Evolutionary conservation across 129 eudicot genomes (phyloP).

Genomic region (Flaveria ramosissima): DNA sequence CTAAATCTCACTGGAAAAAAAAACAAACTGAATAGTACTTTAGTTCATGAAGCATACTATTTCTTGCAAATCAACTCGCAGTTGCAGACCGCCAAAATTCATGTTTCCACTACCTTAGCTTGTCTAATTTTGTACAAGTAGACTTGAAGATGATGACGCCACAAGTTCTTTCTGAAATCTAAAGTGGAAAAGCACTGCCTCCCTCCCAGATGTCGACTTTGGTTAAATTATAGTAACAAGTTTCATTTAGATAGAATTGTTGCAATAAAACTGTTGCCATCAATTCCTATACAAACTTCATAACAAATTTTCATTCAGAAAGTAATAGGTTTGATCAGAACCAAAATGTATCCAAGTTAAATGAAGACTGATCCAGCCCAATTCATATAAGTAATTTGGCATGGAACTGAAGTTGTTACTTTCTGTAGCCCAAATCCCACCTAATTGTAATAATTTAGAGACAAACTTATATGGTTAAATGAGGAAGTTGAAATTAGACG

Average conservation of each 20-base stretch:
- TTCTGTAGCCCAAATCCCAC: too few relatives aligned
- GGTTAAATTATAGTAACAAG: background rate
- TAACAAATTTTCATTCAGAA: background rate
- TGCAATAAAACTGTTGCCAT: too few relatives aligned
- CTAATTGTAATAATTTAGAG: too few relatives aligned
- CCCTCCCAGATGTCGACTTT: background rate
- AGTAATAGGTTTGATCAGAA: background rate
- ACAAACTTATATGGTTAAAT: too few relatives aligned
- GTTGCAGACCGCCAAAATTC: background rate
- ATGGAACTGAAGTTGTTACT: too few relatives aligned
- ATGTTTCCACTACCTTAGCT: background rate
- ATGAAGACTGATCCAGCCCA: background rate
- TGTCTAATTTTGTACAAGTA: background rate
- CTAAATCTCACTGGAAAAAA: background rate
- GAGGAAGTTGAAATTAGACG: too few relatives aligned
- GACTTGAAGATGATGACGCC: constrained; percentile 11
- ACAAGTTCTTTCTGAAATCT: background rate
- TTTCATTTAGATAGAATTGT: too few relatives aligned
- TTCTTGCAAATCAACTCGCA: background rate
- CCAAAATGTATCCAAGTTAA: background rate
- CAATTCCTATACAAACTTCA: background rate
- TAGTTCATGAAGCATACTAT: background rate
- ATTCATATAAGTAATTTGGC: too few relatives aligned
- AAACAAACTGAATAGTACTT: background rate
- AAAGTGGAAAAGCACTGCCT: background rate